Percentiles rank a stretch among this genome's conserved stretches.
These are phyloP conservation scores for Acanthamoeba royreba DNA, from an alignment of 208 protist genomes.

Conservation along the genomic window DNA sequence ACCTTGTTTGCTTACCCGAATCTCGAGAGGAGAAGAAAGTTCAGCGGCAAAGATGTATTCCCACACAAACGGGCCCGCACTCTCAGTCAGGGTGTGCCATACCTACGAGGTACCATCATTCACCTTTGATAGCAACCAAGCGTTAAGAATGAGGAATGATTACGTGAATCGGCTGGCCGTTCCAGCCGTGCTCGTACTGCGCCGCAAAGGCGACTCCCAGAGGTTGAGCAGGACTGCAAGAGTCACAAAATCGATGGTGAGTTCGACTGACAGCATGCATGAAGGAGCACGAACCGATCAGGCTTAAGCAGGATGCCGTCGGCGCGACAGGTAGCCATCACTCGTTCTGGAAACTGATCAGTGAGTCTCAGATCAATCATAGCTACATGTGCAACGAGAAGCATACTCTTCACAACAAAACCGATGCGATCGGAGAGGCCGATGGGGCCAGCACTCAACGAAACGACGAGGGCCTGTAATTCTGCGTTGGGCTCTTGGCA, in stretches of 20 bases:
- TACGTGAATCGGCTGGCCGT: not conserved
- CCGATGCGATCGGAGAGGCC: slow-evolving; percentile 24
- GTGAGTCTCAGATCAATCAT: not conserved
- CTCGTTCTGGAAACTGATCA: not conserved
- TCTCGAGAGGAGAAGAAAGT: too few relatives aligned
- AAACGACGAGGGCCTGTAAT: not conserved
- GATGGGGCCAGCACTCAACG: not conserved
- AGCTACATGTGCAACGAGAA: not conserved
- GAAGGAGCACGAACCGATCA: not conserved
- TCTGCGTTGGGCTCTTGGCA: slow-evolving; percentile 44
- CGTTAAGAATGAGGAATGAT: not conserved
- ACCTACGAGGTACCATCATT: too few relatives aligned
- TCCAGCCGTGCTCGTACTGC: not conserved
- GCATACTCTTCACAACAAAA: not conserved
- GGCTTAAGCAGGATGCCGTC: slow-evolving; percentile 34
- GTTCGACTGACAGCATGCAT: not conserved
- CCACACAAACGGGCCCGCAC: too few relatives aligned
- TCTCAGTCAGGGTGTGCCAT: not conserved
- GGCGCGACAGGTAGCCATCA: slow-evolving; percentile 2
- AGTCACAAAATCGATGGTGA: not conserved
- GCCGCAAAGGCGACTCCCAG: not conserved
- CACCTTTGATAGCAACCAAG: not conserved
- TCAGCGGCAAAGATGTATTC: too few relatives aligned
- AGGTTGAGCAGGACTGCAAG: not conserved
- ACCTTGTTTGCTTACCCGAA: too few relatives aligned